Evolutionary conservation across 2,329 filamentous ascomycete species (phyloP).

Genomic region (Xylariomycetidae sp.): DNA sequence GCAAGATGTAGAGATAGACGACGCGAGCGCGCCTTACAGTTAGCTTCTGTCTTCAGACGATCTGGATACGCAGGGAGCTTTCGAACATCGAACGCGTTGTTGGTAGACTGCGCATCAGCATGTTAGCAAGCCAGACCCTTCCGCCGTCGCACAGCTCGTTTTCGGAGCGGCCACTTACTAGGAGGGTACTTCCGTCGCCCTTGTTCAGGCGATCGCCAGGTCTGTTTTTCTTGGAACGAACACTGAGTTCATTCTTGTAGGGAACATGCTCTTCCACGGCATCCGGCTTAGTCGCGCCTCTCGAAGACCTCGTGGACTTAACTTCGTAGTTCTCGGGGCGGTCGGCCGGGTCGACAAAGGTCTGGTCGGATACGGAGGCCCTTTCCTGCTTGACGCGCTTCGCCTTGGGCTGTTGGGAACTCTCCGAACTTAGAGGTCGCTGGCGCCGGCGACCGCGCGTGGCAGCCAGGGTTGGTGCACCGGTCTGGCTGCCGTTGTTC

Average conservation of each 20-base stretch:
- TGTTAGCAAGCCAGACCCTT: constrained; percentile 11
- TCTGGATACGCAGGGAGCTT: constrained; percentile 80
- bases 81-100: constrained; percentile 76
- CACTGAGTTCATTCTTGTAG: constrained; percentile 48
- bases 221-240: constrained; percentile 58
- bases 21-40: constrained; percentile 58
- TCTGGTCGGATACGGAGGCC: constrained; percentile 47
- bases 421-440: constrained; percentile 51
- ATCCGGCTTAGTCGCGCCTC: constrained; percentile 39
- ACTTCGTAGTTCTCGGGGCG: constrained; percentile 50
- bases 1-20: no score
- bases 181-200: constrained; percentile 59
- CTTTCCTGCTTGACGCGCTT: constrained; percentile 51
- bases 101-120: constrained; percentile 59
- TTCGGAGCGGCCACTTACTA: constrained; percentile 49
- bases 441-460: constrained; percentile 57
- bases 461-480: constrained; percentile 39
- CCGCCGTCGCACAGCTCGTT: no score
- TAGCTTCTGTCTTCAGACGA: constrained; percentile 60
- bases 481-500: constrained; percentile 38
- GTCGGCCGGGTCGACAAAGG: constrained; percentile 45
- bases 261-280: constrained; percentile 35
- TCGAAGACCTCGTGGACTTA: constrained; percentile 46
- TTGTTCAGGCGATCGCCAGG: constrained; percentile 57
- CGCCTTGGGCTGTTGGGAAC: constrained; percentile 53